Evolutionary conservation across 1,284 basidiomycete genomes (phyloP).

Genomic region (Melampsora larici-populina): DNA sequence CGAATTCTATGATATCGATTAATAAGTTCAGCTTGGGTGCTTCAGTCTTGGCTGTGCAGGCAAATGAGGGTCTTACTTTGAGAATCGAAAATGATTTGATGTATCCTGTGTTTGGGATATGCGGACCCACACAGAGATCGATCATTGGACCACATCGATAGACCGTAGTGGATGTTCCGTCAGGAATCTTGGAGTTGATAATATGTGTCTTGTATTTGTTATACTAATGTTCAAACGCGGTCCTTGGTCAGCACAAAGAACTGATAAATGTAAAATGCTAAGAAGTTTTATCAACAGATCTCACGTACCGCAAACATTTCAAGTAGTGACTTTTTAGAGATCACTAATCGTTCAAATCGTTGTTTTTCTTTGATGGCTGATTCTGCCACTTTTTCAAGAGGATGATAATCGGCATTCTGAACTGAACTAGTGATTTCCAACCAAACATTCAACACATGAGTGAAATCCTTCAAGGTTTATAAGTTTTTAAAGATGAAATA

Average conservation of each 20-base stretch:
- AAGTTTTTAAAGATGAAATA: background rate
- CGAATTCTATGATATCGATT: slow-evolving; percentile 66
- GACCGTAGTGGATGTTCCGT: slow-evolving; percentile 94
- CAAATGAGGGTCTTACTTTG: slow-evolving; percentile 62
- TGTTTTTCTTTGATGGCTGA: slow-evolving; percentile 92
- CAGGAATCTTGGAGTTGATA: slow-evolving; percentile 91
- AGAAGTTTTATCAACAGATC: background rate
- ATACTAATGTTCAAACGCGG: slow-evolving; percentile 62
- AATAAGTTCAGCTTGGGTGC: slow-evolving; percentile 29
- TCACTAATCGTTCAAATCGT: slow-evolving; percentile 88
- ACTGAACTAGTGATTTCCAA: slow-evolving; percentile 62
- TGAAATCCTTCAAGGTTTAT: background rate
- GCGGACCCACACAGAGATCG: slow-evolving; percentile 93
- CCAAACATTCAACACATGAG: slow-evolving; percentile 3
- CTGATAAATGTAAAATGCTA: background rate
- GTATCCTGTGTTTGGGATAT: slow-evolving; percentile 94
- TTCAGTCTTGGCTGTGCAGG: background rate
- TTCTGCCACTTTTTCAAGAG: slow-evolving; percentile 84
- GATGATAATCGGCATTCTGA: slow-evolving; percentile 74
- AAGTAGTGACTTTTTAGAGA: slow-evolving; percentile 87
- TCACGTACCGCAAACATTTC: slow-evolving; percentile 89
- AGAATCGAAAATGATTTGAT: slow-evolving; percentile 96
- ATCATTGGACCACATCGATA: slow-evolving; percentile 99
- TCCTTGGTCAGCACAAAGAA: background rate
- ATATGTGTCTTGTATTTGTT: slow-evolving; percentile 99